Evolutionary conservation across 2,329 filamentous ascomycete species (phyloP), one percentile per base, ranked within the genome.

Genomic region (Xylaria digitata): DNA sequence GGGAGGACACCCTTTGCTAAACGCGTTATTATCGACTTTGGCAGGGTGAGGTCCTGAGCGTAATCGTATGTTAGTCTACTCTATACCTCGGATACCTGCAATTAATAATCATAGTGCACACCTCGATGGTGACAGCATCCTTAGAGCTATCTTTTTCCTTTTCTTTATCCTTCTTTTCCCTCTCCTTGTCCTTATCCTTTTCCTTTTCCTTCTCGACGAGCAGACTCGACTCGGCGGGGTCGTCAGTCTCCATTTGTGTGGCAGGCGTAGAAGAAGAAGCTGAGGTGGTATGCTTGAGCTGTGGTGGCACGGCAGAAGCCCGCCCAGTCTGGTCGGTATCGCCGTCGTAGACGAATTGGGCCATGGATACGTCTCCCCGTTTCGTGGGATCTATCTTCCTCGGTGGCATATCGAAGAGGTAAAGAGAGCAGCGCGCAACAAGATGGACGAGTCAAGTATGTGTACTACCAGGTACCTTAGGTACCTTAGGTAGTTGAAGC

Each of bases 1-100:
- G 92, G 92, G 5, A 96, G 82, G 6, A 93, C 91, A 46, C 91
- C 90, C 81, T 95, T 95, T 46, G 92, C 91, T 40, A 96, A 84
- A 61, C 92, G 86, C 60, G 91, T 91, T 71, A 95, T 90, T 80
- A 95, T 93, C 6, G 91, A 93, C 76, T 92, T 93, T 37, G 92
- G 92, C 15, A 96, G 84, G 68, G 85, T 89, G 63, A 94, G 86
- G 76, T 95, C 92, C 89, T 92, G 61, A 54, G 17, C 1, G 30
- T 49, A 53, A 6, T 48, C 21, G 9, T 42, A 30, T 6, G 68
- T 74, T 34, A 74, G 73, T 62, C 61, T 5, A 30, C 17, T 62
- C 61, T 5, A 30, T 19, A 40, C 17, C 7, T 17, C 37, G 32
- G 37, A 17, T 34, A 48, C 45, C 21, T 23, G 30, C 1, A 23